Evolutionary conservation across 306 rosid genomes (phyloP).

Genomic region (Glycine tomentella): DNA sequence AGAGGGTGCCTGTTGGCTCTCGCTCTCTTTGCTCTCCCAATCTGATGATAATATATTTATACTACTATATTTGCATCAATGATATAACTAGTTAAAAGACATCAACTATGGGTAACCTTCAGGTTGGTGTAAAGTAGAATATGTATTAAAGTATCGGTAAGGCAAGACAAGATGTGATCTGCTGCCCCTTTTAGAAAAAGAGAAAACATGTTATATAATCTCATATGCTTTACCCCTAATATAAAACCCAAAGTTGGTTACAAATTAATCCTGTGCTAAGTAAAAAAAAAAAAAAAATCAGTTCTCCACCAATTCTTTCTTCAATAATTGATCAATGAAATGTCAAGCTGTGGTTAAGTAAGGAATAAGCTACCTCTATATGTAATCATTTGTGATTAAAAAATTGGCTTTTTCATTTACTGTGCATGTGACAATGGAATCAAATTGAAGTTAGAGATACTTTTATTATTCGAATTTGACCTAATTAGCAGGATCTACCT

Average conservation of each 20-base stretch:
- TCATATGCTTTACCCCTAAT: slow-evolving; percentile 19
- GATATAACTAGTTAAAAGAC: slow-evolving; percentile 61
- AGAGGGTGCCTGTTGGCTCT: slow-evolving; percentile 70
- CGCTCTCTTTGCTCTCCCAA: background rate
- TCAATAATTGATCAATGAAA: slow-evolving; percentile 39
- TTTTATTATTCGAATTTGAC: background rate
- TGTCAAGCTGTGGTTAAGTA: slow-evolving; percentile 41
- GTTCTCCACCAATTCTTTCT: slow-evolving; percentile 10
- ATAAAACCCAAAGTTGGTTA: slow-evolving; percentile 23
- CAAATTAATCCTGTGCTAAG: background rate
- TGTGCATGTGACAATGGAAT: slow-evolving; percentile 39
- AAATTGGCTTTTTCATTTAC: slow-evolving; percentile 28
- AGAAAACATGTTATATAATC: slow-evolving; percentile 21
- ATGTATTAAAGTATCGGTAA: slow-evolving; percentile 55
- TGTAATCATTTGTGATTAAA: slow-evolving; percentile 27
- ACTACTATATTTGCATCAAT: slow-evolving; percentile 54
- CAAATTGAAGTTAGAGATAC: slow-evolving; percentile 1
- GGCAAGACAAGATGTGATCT: slow-evolving; percentile 58
- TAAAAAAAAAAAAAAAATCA: slow-evolving; percentile 33
- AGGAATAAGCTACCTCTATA: slow-evolving; percentile 40
- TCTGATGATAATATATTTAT: slow-evolving; percentile 44
- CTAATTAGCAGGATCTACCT: slow-evolving; percentile 39
- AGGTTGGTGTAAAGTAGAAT: slow-evolving; percentile 89
- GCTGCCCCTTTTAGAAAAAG: slow-evolving; percentile 35
- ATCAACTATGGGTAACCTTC: slow-evolving; percentile 70